Percentiles rank a stretch among this genome's conserved stretches.
Evolutionary conservation across 2,329 filamentous ascomycete genomes (phyloP).

Genomic region (Paramyrothecium roridum): DNA sequence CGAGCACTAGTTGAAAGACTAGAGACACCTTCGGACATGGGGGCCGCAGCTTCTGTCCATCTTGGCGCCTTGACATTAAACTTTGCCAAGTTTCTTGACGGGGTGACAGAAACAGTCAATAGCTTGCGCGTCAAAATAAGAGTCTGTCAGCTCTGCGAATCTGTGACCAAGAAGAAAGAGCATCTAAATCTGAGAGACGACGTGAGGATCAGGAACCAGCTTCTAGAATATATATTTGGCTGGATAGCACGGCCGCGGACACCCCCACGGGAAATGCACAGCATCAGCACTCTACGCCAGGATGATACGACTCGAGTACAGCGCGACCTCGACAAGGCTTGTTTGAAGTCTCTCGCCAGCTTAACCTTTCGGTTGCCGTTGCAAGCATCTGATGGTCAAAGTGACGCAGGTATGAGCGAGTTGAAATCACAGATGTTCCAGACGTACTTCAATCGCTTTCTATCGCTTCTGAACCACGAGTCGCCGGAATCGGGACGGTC

Average conservation of each 20-base stretch:
- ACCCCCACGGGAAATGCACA: slow-evolving; percentile 37
- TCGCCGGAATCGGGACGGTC: slow-evolving; percentile 33
- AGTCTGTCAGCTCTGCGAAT: slow-evolving; percentile 65
- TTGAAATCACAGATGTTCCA: slow-evolving; percentile 70
- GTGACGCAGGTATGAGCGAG: slow-evolving; percentile 64
- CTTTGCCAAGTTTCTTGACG: slow-evolving; percentile 65
- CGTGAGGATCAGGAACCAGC: slow-evolving; percentile 64
- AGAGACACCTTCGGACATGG: slow-evolving; percentile 60
- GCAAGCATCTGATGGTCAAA: slow-evolving; percentile 63
- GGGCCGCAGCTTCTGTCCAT: slow-evolving; percentile 60
- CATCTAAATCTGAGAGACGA: slow-evolving; percentile 67
- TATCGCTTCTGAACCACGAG: slow-evolving; percentile 62
- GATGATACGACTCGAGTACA: slow-evolving; percentile 59
- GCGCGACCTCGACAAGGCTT: slow-evolving; percentile 64
- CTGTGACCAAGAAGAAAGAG: slow-evolving; percentile 63
- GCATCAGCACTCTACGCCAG: slow-evolving; percentile 36
- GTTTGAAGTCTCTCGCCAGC: slow-evolving; percentile 61
- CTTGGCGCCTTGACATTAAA: slow-evolving; percentile 61
- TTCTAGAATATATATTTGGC: slow-evolving; percentile 64
- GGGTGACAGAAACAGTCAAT: slow-evolving; percentile 50
- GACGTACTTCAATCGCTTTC: slow-evolving; percentile 67
- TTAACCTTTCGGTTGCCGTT: slow-evolving; percentile 64
- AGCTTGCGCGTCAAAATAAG: slow-evolving; percentile 65
- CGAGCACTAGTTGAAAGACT: slow-evolving; percentile 62
- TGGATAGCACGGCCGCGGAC: slow-evolving; percentile 64